Percentiles rank a stretch among this genome's conserved stretches.
Evolutionary conservation across 306 rosid species (phyloP).

Genomic region (Glycine latifolia): DNA sequence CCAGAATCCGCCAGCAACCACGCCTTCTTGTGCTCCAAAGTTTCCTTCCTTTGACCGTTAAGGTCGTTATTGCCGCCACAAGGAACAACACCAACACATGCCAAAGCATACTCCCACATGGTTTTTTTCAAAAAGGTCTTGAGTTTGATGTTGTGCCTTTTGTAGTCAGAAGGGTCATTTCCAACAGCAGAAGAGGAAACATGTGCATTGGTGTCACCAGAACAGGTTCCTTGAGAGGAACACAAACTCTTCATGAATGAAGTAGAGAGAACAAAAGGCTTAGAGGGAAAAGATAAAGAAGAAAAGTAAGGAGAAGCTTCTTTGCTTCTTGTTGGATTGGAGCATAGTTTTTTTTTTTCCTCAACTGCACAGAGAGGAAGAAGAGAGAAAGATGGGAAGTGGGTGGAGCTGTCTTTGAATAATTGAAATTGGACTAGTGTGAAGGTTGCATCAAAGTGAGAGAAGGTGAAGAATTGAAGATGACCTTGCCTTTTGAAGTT

Average conservation of each 20-base stretch:
- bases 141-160: conserved; percentile 51
- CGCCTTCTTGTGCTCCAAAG: conserved; percentile 71
- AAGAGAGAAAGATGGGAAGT: conserved; percentile 25
- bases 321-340: conserved; percentile 70
- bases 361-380: conserved; percentile 33
- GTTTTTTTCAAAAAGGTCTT: conserved; percentile 58
- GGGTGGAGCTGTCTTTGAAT: conserved; percentile 7
- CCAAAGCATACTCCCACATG: conserved; percentile 59
- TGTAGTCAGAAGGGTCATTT: conserved; percentile 45
- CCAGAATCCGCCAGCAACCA: conserved; percentile 83
- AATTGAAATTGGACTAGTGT: conserved; percentile 6
- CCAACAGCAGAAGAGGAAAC: conserved; percentile 37
- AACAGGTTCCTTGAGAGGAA: conserved; percentile 50
- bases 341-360: conserved; percentile 45
- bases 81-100: conserved; percentile 54
- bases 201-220: conserved; percentile 38
- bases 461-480: conserved; percentile 36
- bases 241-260: conserved; percentile 54
- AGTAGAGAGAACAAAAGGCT: conserved; percentile 44
- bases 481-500: not conserved
- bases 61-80: conserved; percentile 27
- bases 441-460: conserved; percentile 23
- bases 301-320: conserved; percentile 40
- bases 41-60: conserved; percentile 22
- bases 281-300: conserved; percentile 8